Percentiles rank a stretch among this genome's conserved stretches.
Evolutionary conservation across 169 alveolate species (phyloP).

Genomic region (Plasmodium inui): DNA sequence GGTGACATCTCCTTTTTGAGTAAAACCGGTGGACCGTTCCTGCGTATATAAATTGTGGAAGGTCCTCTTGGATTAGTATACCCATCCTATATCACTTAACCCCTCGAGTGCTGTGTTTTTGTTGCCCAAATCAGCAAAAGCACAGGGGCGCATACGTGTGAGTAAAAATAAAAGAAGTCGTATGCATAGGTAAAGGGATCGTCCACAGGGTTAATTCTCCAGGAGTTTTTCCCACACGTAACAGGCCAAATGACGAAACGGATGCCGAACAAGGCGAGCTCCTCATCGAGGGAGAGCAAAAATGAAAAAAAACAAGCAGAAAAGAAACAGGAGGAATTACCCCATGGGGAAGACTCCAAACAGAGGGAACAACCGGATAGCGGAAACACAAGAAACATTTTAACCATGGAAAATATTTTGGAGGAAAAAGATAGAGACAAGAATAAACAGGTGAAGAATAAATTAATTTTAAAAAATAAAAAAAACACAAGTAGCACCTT

Average conservation of each 20-base stretch:
- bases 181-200: neutral
- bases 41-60: neutral
- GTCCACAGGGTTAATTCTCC: neutral
- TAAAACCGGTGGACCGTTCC: neutral
- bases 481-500: conserved; percentile 2
- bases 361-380: neutral
- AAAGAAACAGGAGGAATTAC: neutral
- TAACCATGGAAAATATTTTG: conserved; percentile 49
- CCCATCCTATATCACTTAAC: neutral
- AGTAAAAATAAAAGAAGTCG: neutral
- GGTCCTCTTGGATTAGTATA: neutral
- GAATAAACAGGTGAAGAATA: conserved; percentile 36
- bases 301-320: conserved; percentile 27
- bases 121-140: neutral
- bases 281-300: neutral
- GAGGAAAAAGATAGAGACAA: conserved; percentile 19
- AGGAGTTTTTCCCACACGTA: neutral
- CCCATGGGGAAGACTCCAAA: neutral
- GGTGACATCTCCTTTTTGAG: neutral
- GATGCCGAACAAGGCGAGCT: neutral
- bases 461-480: conserved; percentile 32
- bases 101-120: neutral
- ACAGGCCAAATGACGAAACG: neutral
- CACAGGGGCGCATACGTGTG: neutral
- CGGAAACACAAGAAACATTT: conserved; percentile 16